Conservation (phyloP, 331 rosid genomes). For the Prunus yedoensis region DNA sequence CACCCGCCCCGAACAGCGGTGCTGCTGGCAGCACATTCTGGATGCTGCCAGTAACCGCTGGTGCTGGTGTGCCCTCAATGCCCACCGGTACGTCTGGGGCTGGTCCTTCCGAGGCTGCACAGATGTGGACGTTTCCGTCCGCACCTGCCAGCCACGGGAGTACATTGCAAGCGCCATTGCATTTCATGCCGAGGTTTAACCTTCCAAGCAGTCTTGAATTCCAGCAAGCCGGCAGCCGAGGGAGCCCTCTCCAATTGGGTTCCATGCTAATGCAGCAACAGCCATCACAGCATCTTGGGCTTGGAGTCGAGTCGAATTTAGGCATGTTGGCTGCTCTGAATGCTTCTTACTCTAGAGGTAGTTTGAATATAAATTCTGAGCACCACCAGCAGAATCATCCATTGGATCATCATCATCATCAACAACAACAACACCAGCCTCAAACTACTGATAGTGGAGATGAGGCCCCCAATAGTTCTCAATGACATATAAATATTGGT, state of each 20-base stretch:
- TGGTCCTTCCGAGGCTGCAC: conserved; percentile 48
- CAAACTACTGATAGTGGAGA: conserved; percentile 67
- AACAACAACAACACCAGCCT: conserved; percentile 38
- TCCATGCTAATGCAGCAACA: conserved; percentile 76
- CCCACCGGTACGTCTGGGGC: conserved; percentile 21
- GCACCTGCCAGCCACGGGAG: conserved; percentile 30
- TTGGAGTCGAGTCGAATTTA: conserved; percentile 74
- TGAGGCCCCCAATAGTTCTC: conserved; percentile 67
- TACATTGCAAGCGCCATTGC: conserved; percentile 58
- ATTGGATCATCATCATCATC: conserved; percentile 52
- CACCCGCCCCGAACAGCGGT: conserved; percentile 46
- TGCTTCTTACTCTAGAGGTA: conserved; percentile 73
- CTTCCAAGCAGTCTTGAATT: conserved; percentile 52
- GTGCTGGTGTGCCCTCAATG: conserved; percentile 28
- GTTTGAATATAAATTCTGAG: conserved; percentile 65
- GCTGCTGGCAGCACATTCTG: conserved; percentile 77
- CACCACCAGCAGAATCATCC: conserved; percentile 30
- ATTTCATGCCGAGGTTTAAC: conserved; percentile 76
- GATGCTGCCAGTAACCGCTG: conserved; percentile 75
- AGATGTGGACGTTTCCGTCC: conserved; percentile 79
- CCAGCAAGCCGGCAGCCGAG: conserved; percentile 45
- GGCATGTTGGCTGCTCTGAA: conserved; percentile 86
- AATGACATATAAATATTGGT: conserved; percentile 35
- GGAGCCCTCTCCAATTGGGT: conserved; percentile 62
- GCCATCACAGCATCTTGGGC: conserved; percentile 69